phyloP scores from a whole-genome alignment of 306 rosid species.

The Vigna radiata region DNA sequence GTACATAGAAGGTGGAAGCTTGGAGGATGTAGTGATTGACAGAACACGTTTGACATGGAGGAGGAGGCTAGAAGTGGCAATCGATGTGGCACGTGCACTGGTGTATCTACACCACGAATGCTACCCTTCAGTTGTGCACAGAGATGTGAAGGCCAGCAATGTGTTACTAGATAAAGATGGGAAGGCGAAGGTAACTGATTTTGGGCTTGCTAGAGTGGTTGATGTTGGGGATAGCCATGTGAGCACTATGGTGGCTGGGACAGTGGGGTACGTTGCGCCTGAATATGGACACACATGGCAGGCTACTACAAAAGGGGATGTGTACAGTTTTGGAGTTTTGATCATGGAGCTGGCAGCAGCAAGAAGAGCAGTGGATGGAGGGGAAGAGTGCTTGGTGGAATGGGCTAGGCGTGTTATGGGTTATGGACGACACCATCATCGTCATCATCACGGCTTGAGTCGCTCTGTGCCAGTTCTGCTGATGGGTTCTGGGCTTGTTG shows the following conservation, averaged over 20 bases:
- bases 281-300: slow-evolving; percentile 98
- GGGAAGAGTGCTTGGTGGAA: slow-evolving; percentile 90
- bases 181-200: slow-evolving; percentile 87
- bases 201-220: slow-evolving; percentile 87
- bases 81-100: slow-evolving; percentile 85
- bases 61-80: slow-evolving; percentile 68
- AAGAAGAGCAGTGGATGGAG: slow-evolving; percentile 92
- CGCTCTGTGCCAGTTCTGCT: slow-evolving; percentile 56
- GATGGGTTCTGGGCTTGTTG: slow-evolving; percentile 71
- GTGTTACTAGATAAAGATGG: slow-evolving; percentile 82
- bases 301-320: slow-evolving; percentile 93
- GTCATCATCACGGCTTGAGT: slow-evolving; percentile 44
- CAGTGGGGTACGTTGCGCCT: slow-evolving; percentile 94
- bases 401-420: slow-evolving; percentile 82
- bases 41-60: slow-evolving; percentile 62
- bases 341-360: slow-evolving; percentile 87
- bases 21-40: slow-evolving; percentile 76
- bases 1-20: slow-evolving; percentile 91
- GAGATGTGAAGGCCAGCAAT: slow-evolving; percentile 93
- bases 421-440: slow-evolving; percentile 42
- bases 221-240: slow-evolving; percentile 90
- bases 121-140: slow-evolving; percentile 77
- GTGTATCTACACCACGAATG: slow-evolving; percentile 90
- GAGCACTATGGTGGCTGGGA: slow-evolving; percentile 94
- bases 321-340: slow-evolving; percentile 89